These are phyloP conservation scores for Cladosporium sp. DNA, from an alignment of 2,329 filamentous ascomycete genomes.

Conservation along the genomic window DNA sequence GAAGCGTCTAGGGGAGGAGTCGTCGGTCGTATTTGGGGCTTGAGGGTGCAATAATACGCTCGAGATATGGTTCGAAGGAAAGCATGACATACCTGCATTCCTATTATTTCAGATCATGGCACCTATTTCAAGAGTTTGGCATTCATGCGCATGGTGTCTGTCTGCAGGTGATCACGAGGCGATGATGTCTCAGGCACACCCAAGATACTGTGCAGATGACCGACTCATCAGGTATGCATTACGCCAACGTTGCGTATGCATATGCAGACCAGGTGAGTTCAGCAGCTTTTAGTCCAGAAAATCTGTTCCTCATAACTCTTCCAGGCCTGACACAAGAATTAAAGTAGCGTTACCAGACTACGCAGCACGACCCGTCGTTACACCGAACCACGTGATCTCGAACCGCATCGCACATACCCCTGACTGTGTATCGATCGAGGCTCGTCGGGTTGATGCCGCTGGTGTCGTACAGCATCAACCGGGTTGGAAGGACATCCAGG, in stretches of 20 bases:
- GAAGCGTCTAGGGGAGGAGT: too few species aligned
- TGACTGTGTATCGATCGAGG: conserved; percentile 13
- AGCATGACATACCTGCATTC: too few species aligned
- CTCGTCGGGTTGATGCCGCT: conserved; percentile 17
- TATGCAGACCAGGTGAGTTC: background rate
- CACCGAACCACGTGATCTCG: background rate
- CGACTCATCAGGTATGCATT: background rate
- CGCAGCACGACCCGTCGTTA: too few species aligned
- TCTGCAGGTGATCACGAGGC: conserved; percentile 1
- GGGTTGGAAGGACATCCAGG: background rate
- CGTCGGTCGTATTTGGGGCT: too few species aligned
- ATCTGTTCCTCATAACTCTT: too few species aligned
- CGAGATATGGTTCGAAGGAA: too few species aligned
- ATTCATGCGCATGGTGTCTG: background rate
- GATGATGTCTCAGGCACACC: conserved; percentile 8
- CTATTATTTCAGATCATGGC: too few species aligned
- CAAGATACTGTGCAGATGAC: conserved; percentile 7
- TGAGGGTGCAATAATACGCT: too few species aligned
- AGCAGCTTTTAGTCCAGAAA: too few species aligned
- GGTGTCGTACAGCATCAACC: background rate
- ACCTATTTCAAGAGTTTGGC: too few species aligned
- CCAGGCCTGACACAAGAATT: too few species aligned
- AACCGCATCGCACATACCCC: background rate
- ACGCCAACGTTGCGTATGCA: conserved; percentile 7
- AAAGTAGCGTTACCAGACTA: too few species aligned